Conservation (phyloP, 2,329 filamentous ascomycete genomes). For the Colletotrichum spinosum region DNA sequence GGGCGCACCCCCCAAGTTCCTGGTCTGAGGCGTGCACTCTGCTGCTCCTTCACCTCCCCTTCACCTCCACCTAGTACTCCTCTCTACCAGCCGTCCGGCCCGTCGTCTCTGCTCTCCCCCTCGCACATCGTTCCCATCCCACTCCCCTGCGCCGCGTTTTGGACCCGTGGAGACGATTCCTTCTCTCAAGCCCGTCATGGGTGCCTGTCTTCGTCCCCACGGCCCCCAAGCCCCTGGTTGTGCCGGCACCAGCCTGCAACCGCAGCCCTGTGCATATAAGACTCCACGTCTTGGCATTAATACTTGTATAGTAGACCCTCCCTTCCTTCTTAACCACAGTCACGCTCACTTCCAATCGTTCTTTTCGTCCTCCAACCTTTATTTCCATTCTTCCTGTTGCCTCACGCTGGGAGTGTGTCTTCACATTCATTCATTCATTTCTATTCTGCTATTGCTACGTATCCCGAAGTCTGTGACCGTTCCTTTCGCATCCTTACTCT, state of each 20-base stretch:
- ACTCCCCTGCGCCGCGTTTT: slow-evolving; percentile 53
- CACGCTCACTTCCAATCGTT: slow-evolving; percentile 42
- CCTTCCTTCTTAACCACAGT: slow-evolving; percentile 40
- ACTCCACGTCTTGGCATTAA: slow-evolving; percentile 53
- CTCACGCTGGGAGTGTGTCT: slow-evolving; percentile 63
- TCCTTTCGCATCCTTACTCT: slow-evolving; percentile 54
- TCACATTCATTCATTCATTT: slow-evolving; percentile 61
- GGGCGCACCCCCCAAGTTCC: slow-evolving; percentile 6
- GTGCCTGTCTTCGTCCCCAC: slow-evolving; percentile 39
- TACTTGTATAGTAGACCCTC: slow-evolving; percentile 45
- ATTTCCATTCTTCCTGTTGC: slow-evolving; percentile 43
- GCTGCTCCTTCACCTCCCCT: slow-evolving; percentile 20
- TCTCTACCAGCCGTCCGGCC: slow-evolving; percentile 40
- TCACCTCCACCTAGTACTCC: slow-evolving; percentile 25
- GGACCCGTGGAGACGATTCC: slow-evolving; percentile 51
- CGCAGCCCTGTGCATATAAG: slow-evolving; percentile 49
- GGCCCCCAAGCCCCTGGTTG: slow-evolving; percentile 35
- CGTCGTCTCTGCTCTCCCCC: slow-evolving; percentile 43
- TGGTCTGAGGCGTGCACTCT: slow-evolving; percentile 26
- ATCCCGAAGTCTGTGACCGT: slow-evolving; percentile 56
- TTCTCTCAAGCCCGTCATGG: slow-evolving; percentile 37
- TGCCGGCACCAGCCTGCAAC: slow-evolving; percentile 40
- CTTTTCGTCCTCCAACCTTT: slow-evolving; percentile 40
- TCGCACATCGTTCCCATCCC: slow-evolving; percentile 30
- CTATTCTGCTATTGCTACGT: slow-evolving; percentile 48